A percentile compares a stretch with the other conserved stretches of the same genome.
phyloP scores from a whole-genome alignment of 352 stramenopile genomes.

The Albugo laibachii region DNA sequence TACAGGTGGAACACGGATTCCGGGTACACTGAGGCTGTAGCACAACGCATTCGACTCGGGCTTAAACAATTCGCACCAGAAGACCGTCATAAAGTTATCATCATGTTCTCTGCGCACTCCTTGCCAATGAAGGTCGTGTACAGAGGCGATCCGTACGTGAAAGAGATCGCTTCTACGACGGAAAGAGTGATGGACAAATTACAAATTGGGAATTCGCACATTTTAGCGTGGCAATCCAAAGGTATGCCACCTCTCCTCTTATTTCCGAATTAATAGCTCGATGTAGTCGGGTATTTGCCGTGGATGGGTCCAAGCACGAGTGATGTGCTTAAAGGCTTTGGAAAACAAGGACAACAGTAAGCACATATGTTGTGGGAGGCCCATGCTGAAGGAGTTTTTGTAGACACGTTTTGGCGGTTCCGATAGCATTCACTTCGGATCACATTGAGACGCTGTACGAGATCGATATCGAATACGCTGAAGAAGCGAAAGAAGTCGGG shows the following conservation, averaged over 20 bases:
- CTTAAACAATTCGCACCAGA: slow-evolving; percentile 82
- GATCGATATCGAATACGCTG: slow-evolving; percentile 98
- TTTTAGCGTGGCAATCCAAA: slow-evolving; percentile 93
- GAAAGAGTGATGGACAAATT: slow-evolving; percentile 59
- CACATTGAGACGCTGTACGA: slow-evolving; percentile 99
- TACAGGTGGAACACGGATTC: slow-evolving; percentile 88
- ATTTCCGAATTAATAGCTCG: background rate
- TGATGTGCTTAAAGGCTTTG: slow-evolving; percentile 85
- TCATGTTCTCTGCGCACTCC: slow-evolving; percentile 83
- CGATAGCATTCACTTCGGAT: slow-evolving; percentile 97
- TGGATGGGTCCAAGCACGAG: slow-evolving; percentile 97
- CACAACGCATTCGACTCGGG: slow-evolving; percentile 81
- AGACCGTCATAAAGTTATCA: slow-evolving; percentile 74
- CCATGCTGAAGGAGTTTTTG: background rate
- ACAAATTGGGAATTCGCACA: slow-evolving; percentile 50
- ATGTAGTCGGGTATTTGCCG: slow-evolving; percentile 88
- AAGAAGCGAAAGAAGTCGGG: slow-evolving; percentile 88
- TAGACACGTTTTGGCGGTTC: slow-evolving; percentile 91
- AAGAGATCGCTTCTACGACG: slow-evolving; percentile 55
- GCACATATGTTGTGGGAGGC: background rate
- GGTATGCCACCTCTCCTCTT: slow-evolving; percentile 6
- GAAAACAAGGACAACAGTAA: slow-evolving; percentile 80
- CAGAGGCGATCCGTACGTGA: slow-evolving; percentile 76
- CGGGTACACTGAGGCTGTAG: slow-evolving; percentile 89
- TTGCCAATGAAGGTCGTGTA: slow-evolving; percentile 81